Evolutionary conservation across 306 rosid genomes (phyloP), one percentile per base, ranked within the genome.

Genomic region (Gastrolobium villosum): DNA sequence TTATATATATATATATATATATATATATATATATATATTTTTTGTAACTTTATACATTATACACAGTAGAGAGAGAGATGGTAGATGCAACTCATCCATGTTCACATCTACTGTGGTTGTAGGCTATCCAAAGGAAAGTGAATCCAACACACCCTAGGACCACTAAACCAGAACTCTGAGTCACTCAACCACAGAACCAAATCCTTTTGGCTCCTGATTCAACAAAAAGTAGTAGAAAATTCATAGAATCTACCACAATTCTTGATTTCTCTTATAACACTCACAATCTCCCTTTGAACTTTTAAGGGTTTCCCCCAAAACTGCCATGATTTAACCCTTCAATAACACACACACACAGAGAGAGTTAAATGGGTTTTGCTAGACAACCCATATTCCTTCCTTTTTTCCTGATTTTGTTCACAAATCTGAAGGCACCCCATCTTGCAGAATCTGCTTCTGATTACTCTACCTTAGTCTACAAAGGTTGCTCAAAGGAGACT

Each of bases 401-500:
- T 30, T n/a, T 77, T 37, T 77, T 84, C 43, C n/a, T 87, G 54
- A 26, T 85, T 63, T 13, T 86, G 20, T 61, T 71, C 13, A 68
- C 75, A 55, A 72, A 35, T 83, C 39, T 85, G 60, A 64, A 82
- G 63, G 74, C 79, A 20, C 66, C 76, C 81, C 84, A 84, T 72
- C 59, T 84, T 49, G 80, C 83, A 72, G 82, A 84, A 69, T 88
- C 93, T 79, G 89, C 83, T 13, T 14, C 91, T 50, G 96, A 88
- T 61, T 83, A 70, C 86, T 80, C 91, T 8, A 63, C 91, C n/a
- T 53, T 93, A 26, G 92, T 95, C 61, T 95, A 91, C 89, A 96
- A 91, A 67, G 99, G 99, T 10, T 96, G 99, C 63, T 90, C 98
- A 5, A 93, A 93, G 77, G 92, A 93, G 6, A 50, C 88, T 5